phyloP scores from a whole-genome alignment of 768 basidiomycete genomes.

The Podaxis sp. region DNA sequence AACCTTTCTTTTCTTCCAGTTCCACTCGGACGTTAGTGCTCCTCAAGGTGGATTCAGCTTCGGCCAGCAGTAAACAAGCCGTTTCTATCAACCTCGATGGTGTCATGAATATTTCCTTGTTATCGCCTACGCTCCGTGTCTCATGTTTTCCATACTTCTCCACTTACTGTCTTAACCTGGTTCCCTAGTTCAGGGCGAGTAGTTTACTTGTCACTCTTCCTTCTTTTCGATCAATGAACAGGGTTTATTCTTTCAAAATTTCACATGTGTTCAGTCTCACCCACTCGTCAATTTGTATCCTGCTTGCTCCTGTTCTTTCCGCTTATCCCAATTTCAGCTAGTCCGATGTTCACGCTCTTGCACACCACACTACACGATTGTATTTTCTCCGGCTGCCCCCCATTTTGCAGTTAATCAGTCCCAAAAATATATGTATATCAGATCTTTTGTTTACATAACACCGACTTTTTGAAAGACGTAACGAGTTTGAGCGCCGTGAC shows the following conservation, averaged over 20 bases:
- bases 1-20: conserved; percentile 40
- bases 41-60: conserved; percentile 98
- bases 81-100: neutral
- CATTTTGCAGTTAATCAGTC: neutral
- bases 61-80: conserved; percentile 54
- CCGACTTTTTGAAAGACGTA: neutral
- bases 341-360: neutral
- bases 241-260: neutral
- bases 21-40: conserved; percentile 82
- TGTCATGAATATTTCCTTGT: conserved; percentile 18
- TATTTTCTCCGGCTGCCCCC: neutral
- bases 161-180: neutral
- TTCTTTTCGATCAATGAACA: conserved; percentile 2
- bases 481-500: neutral
- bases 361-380: conserved; percentile 16
- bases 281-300: conserved; percentile 14
- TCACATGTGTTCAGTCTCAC: neutral
- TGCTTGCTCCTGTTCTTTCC: conserved; percentile 11
- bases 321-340: neutral
- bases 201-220: conserved; percentile 10
- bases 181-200: conserved; percentile 4
- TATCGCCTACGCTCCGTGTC: conserved; percentile 9
- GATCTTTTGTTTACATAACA: conserved; percentile 12
- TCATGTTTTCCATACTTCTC: conserved; percentile 12
- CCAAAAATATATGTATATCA: conserved; percentile 5